Conservation (phyloP, 2,329 filamentous ascomycete genomes). For the Aspergillus sp. region DNA sequence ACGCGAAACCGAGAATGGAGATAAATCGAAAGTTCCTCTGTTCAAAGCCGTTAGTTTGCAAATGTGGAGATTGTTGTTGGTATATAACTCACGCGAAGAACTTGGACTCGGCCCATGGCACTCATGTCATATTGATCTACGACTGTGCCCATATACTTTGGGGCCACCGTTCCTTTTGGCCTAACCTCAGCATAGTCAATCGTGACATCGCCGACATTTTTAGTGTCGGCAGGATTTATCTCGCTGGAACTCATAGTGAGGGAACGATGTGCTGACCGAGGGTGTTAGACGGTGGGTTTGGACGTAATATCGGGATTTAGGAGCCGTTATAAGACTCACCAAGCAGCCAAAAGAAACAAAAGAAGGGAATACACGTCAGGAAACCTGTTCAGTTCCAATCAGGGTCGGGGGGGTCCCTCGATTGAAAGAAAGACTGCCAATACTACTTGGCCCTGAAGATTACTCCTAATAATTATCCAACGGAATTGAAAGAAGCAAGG, state of each 20-base stretch:
- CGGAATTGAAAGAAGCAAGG: conserved; percentile 16
- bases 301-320: neutral
- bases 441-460: neutral
- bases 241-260: conserved; percentile 3
- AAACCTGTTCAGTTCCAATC: neutral
- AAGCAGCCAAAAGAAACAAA: neutral
- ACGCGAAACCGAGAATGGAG: conserved; percentile 47
- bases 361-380: neutral
- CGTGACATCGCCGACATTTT: neutral
- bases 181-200: conserved; percentile 13
- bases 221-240: neutral
- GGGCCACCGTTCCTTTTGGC: conserved; percentile 30
- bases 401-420: neutral
- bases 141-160: conserved; percentile 38
- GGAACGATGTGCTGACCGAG: neutral
- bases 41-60: conserved; percentile 2
- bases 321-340: neutral
- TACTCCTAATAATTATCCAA: neutral
- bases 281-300: neutral
- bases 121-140: conserved; percentile 41
- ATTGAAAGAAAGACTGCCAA: neutral
- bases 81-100: conserved; percentile 33
- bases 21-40: conserved; percentile 46
- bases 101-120: conserved; percentile 39
- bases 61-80: neutral